Evolutionary conservation across 768 basidiomycete species (phyloP).

Genomic region (Hydnomerulius pinastri): DNA sequence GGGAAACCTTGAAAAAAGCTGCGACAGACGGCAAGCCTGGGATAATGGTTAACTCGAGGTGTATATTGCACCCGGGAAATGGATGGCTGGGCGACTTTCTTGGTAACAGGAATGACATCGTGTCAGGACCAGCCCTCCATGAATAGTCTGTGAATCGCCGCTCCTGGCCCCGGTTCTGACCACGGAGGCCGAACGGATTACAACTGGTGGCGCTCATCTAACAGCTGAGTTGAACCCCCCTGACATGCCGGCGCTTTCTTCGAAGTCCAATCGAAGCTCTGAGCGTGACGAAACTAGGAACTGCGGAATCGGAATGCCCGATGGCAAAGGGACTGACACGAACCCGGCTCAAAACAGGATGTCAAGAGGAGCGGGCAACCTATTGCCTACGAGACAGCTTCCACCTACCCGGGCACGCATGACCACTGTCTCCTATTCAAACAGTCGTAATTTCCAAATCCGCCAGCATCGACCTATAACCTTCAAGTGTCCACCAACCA

Average conservation of each 20-base stretch:
- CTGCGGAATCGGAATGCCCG: slow-evolving; percentile 32
- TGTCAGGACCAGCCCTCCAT: neutral
- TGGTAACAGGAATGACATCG: neutral
- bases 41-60: neutral
- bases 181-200: slow-evolving; percentile 9
- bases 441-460: slow-evolving; percentile 20
- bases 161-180: slow-evolving; percentile 9
- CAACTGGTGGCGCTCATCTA: slow-evolving; percentile 11
- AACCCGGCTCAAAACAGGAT: slow-evolving; percentile 20
- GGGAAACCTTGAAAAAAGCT: no score
- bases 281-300: slow-evolving; percentile 13
- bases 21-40: neutral
- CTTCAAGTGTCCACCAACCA: slow-evolving; percentile 4
- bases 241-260: slow-evolving; percentile 14
- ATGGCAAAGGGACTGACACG: slow-evolving; percentile 28
- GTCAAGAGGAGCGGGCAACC: slow-evolving; percentile 10
- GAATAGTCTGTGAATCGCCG: neutral
- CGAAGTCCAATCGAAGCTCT: slow-evolving; percentile 24
- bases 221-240: neutral
- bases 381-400: slow-evolving; percentile 19
- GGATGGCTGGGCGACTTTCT: slow-evolving; percentile 7
- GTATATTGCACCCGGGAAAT: neutral
- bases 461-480: slow-evolving; percentile 15
- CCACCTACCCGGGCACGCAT: slow-evolving; percentile 1
- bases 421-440: slow-evolving; percentile 5